Evolutionary conservation across 495 filamentous ascomycete genomes (phyloP).

Genomic region (Chaetomium cochliodes): DNA sequence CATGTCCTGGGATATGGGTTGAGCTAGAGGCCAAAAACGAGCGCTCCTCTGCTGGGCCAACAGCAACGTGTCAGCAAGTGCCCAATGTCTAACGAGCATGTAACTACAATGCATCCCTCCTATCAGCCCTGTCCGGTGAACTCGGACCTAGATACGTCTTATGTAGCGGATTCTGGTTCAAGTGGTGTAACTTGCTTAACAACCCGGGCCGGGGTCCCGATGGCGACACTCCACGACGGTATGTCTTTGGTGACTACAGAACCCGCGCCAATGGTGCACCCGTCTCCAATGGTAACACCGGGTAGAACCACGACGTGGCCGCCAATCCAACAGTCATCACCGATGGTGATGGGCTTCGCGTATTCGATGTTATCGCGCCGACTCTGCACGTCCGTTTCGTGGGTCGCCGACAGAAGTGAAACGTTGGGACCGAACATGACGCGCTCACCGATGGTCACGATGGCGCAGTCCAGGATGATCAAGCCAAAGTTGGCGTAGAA

Average conservation of each 20-base stretch:
- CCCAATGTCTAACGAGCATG: not conserved
- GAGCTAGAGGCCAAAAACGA: too few species aligned
- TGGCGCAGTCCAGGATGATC: conserved; percentile 44
- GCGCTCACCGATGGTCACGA: conserved; percentile 47
- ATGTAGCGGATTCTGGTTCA: not conserved
- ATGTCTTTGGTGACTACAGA: conserved; percentile 84
- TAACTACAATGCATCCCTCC: not conserved
- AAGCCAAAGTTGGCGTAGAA: conserved; percentile 56
- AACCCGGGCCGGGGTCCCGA: conserved; percentile 62
- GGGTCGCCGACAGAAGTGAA: conserved; percentile 47
- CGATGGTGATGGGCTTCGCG: conserved; percentile 27
- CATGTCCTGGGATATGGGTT: too few species aligned
- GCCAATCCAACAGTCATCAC: conserved; percentile 83
- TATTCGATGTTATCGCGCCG: conserved; percentile 42
- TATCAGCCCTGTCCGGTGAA: not conserved
- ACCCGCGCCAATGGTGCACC: conserved; percentile 71
- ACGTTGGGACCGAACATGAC: conserved; percentile 48
- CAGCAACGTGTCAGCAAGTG: too few species aligned
- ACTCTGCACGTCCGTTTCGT: conserved; percentile 44
- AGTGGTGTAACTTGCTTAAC: conserved; percentile 47
- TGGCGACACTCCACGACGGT: conserved; percentile 57
- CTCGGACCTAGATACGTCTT: not conserved
- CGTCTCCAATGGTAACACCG: conserved; percentile 73
- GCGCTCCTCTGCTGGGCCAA: too few species aligned
- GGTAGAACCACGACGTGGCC: conserved; percentile 73